Evolutionary conservation across 352 stramenopile species (phyloP).

Genomic region (Phytophthora pseudosyringae): DNA sequence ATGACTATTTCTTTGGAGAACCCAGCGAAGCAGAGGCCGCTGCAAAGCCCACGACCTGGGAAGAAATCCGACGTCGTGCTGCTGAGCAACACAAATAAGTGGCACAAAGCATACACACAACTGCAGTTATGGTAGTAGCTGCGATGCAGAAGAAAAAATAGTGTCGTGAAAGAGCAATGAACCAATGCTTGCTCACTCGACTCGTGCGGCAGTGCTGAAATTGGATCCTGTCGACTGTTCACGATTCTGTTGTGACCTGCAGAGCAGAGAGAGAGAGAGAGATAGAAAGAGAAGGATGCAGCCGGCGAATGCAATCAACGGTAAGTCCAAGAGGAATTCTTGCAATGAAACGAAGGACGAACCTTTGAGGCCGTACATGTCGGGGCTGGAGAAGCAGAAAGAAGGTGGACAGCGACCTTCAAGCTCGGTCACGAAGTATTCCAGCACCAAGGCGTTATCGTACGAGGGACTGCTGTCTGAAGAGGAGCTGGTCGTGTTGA

Average conservation of each 20-base stretch:
- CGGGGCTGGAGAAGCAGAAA: slow-evolving; percentile 6
- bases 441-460: slow-evolving; percentile 50
- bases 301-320: background rate
- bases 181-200: background rate
- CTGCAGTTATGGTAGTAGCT: background rate
- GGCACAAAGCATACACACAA: background rate
- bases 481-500: slow-evolving; percentile 72
- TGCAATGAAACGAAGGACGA: slow-evolving; percentile 3
- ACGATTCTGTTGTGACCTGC: background rate
- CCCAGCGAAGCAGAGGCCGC: slow-evolving; percentile 29
- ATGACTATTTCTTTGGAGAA: slow-evolving; percentile 58
- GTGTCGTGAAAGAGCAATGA: slow-evolving; percentile 15
- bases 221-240: slow-evolving; percentile 28
- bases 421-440: slow-evolving; percentile 11
- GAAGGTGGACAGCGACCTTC: slow-evolving; percentile 8
- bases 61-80: slow-evolving; percentile 74
- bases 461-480: slow-evolving; percentile 59
- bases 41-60: slow-evolving; percentile 69
- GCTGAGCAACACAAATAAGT: slow-evolving; percentile 58
- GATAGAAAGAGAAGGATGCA: slow-evolving; percentile 7
- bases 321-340: too few species aligned
- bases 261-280: background rate
- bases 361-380: slow-evolving; percentile 27
- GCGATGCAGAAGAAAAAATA: slow-evolving; percentile 3
- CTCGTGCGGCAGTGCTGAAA: slow-evolving; percentile 7